Percentiles rank a stretch among this genome's conserved stretches.
phyloP scores from a whole-genome alignment of 2,329 filamentous ascomycete species.

The Ramularia endophylla region DNA sequence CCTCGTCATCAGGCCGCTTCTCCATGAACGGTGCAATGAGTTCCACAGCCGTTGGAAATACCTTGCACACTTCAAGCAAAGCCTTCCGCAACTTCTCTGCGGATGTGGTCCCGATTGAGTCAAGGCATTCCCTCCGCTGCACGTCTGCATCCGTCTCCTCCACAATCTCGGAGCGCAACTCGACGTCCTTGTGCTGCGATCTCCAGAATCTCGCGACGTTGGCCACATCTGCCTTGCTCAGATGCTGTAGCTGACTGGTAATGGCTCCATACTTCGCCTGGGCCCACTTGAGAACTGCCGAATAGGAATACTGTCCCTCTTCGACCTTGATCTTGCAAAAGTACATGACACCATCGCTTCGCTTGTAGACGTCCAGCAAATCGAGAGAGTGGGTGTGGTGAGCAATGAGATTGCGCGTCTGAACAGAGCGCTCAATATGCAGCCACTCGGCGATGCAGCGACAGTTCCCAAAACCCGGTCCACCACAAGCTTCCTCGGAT shows the following conservation, averaged over 20 bases:
- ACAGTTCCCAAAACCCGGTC: constrained; percentile 17
- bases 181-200: constrained; percentile 14
- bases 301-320: constrained; percentile 16
- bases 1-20: constrained; percentile 1
- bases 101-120: constrained; percentile 14
- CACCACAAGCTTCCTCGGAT: constrained; percentile 4
- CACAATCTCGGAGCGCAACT: constrained; percentile 11
- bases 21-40: constrained; percentile 14
- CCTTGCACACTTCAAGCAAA: constrained; percentile 17
- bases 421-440: constrained; percentile 9
- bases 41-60: constrained; percentile 14
- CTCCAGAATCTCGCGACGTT: constrained; percentile 19
- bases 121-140: constrained; percentile 11
- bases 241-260: constrained; percentile 13
- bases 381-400: constrained; percentile 18
- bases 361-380: constrained; percentile 18
- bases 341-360: constrained; percentile 18
- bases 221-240: constrained; percentile 17
- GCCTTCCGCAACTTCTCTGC: constrained; percentile 12
- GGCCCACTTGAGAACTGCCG: constrained; percentile 17
- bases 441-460: constrained; percentile 23
- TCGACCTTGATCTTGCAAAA: constrained; percentile 19
- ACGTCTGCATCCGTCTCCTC: constrained; percentile 14
- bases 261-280: constrained; percentile 13
- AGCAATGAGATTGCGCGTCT: neutral